Evolutionary conservation across 768 basidiomycete species (phyloP).

Genomic region (Tulasnella sp.): DNA sequence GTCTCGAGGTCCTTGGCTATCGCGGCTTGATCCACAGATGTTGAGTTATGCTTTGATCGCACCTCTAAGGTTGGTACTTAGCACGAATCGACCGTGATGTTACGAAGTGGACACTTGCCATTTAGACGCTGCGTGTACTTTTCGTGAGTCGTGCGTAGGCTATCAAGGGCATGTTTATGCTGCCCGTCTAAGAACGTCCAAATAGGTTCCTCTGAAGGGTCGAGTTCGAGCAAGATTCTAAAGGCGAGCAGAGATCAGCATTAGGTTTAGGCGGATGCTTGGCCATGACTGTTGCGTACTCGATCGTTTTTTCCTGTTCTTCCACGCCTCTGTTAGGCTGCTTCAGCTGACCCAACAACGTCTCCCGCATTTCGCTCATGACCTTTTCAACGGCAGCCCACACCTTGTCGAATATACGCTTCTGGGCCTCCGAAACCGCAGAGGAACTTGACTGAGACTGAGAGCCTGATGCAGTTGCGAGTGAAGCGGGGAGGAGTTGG

Average conservation of each 20-base stretch:
- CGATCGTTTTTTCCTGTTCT: slow-evolving; percentile 94
- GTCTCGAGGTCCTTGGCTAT: slow-evolving; percentile 52
- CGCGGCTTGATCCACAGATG: slow-evolving; percentile 38
- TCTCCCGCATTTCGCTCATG: slow-evolving; percentile 81
- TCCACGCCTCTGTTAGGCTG: slow-evolving; percentile 75
- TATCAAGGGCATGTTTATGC: slow-evolving; percentile 74
- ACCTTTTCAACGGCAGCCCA: slow-evolving; percentile 93
- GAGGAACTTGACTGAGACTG: slow-evolving; percentile 16
- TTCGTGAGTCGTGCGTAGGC: slow-evolving; percentile 58
- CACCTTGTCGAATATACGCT: slow-evolving; percentile 89
- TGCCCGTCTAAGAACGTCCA: slow-evolving; percentile 97
- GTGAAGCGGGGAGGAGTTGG: slow-evolving; percentile 59
- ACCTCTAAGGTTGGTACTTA: neutral
- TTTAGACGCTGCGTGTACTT: slow-evolving; percentile 44
- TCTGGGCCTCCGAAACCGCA: slow-evolving; percentile 60
- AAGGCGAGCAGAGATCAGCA: neutral
- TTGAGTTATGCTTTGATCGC: slow-evolving; percentile 31
- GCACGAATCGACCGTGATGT: neutral
- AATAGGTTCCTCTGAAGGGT: slow-evolving; percentile 77
- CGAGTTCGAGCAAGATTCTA: slow-evolving; percentile 84
- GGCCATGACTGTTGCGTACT: slow-evolving; percentile 46
- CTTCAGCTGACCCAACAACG: slow-evolving; percentile 68
- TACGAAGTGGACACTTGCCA: slow-evolving; percentile 35
- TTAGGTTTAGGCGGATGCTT: neutral
- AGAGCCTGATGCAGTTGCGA: slow-evolving; percentile 47